Percentiles rank a stretch among this genome's conserved stretches.
Conservation (phyloP, 129 eudicot species). For the Dittrichia graveolens region DNA sequence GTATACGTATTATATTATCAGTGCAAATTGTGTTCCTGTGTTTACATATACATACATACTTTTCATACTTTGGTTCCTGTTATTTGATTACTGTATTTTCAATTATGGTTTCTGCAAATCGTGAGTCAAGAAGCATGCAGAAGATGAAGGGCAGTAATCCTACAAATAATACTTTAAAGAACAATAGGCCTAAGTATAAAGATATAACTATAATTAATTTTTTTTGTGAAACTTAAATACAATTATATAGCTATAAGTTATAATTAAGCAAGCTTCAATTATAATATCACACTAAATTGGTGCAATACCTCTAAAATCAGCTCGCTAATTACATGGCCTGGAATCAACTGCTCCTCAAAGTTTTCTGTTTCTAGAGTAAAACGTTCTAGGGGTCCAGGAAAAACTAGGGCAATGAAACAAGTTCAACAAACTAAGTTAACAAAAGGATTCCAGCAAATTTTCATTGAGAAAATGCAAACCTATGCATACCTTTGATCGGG, state of each 20-base stretch:
- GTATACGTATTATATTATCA: too few species aligned
- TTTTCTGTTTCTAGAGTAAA: slow-evolving; percentile 37
- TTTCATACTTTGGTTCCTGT: too few species aligned
- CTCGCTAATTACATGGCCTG: slow-evolving; percentile 50
- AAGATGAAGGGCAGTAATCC: too few species aligned
- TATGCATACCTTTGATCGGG: slow-evolving; percentile 54
- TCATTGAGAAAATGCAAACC: neutral
- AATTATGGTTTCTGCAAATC: too few species aligned
- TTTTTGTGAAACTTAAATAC: neutral
- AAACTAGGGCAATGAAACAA: slow-evolving; percentile 40
- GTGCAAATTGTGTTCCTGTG: too few species aligned
- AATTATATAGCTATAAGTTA: neutral
- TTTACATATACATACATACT: too few species aligned
- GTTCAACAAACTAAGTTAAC: neutral
- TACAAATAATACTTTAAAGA: too few species aligned
- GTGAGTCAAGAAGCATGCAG: too few species aligned
- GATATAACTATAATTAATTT: neutral
- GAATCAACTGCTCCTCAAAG: slow-evolving; percentile 47
- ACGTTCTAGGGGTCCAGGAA: slow-evolving; percentile 53
- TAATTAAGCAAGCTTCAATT: neutral
- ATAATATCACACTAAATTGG: neutral
- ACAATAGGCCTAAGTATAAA: too few species aligned
- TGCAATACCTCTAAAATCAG: slow-evolving; percentile 60
- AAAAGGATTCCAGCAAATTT: neutral
- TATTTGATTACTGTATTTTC: too few species aligned